These are phyloP conservation scores for Diversispora epigaea DNA, from an alignment of 192 early-diverging fungal species.

Conservation along the genomic window DNA sequence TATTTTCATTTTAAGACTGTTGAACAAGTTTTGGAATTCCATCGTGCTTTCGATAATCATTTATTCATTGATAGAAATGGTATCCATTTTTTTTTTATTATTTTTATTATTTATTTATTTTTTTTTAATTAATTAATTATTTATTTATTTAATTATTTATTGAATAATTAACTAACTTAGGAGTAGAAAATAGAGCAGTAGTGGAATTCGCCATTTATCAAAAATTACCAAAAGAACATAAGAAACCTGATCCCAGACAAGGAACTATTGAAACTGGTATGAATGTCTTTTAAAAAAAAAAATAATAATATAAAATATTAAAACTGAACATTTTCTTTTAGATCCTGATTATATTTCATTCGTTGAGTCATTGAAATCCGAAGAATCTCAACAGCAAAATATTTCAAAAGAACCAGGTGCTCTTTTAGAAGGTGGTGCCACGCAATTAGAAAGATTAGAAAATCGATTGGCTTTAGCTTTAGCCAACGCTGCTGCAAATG, in stretches of 20 bases:
- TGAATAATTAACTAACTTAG: constrained; percentile 36
- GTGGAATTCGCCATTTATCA: constrained; percentile 85
- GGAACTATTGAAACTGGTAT: constrained; percentile 77
- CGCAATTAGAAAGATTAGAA: constrained; percentile 52
- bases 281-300: background rate
- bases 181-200: constrained; percentile 66
- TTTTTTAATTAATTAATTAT: constrained; percentile 29
- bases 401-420: constrained; percentile 43
- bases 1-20: constrained; percentile 73
- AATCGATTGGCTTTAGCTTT: constrained; percentile 37
- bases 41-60: constrained; percentile 74
- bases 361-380: constrained; percentile 62
- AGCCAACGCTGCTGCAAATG: constrained; percentile 29
- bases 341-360: constrained; percentile 79
- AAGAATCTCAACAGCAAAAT: constrained; percentile 32
- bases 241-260: constrained; percentile 64
- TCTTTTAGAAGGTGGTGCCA: constrained; percentile 45
- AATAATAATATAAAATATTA: background rate
- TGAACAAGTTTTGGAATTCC: constrained; percentile 71
- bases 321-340: constrained; percentile 30
- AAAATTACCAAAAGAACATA: constrained; percentile 64
- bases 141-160: background rate
- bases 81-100: constrained; percentile 25
- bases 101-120: background rate
- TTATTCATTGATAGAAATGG: constrained; percentile 68